phyloP scores from a whole-genome alignment of 202 grass and related monocot genomes.

The Digitaria exilis region DNA sequence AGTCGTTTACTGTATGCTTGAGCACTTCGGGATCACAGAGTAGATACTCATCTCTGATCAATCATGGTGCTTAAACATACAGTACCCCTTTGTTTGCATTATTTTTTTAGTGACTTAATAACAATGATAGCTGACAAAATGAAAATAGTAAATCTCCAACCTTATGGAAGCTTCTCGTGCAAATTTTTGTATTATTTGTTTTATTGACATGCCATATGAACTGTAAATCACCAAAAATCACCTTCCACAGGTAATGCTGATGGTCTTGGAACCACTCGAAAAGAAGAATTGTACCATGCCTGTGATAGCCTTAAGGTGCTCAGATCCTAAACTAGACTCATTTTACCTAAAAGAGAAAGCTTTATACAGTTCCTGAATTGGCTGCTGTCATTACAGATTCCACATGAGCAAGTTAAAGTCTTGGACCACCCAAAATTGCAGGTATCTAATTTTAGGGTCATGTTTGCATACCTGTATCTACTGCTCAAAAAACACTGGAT shows the following conservation, averaged over 20 bases:
- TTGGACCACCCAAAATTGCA: constrained; percentile 77
- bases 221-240: background rate
- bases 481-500: background rate
- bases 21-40: background rate
- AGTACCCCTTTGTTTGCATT: background rate
- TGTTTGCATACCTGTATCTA: background rate
- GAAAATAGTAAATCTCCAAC: background rate
- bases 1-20: background rate
- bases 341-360: constrained; percentile 7
- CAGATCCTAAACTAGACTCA: constrained; percentile 1
- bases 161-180: background rate
- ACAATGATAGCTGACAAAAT: background rate
- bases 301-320: constrained; percentile 69
- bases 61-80: background rate
- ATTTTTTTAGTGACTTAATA: background rate
- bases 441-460: constrained; percentile 40
- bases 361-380: constrained; percentile 22
- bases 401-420: constrained; percentile 68
- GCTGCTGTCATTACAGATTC: constrained; percentile 55
- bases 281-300: constrained; percentile 70
- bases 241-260: constrained; percentile 71
- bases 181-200: background rate
- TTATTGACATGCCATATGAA: background rate
- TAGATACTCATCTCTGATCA: background rate
- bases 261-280: constrained; percentile 74